phyloP scores from a whole-genome alignment of 2,329 filamentous ascomycete genomes.

The Lasiodiplodia theobromae region DNA sequence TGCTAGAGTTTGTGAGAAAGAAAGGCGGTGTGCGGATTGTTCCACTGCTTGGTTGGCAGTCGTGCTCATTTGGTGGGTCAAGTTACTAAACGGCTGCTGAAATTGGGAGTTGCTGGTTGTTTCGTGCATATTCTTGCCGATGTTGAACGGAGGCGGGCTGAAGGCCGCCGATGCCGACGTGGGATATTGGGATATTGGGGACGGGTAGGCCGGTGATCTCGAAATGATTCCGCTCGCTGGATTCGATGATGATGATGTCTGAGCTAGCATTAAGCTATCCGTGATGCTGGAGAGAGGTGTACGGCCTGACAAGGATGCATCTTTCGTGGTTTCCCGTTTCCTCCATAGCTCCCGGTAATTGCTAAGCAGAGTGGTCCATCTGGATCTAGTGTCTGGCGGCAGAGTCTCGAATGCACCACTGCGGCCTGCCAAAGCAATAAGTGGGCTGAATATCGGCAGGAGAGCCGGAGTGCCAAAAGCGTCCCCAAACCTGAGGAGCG shows the following conservation, averaged over 20 bases:
- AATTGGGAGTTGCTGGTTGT: neutral
- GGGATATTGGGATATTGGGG: conserved; percentile 25
- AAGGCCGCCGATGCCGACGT: conserved; percentile 12
- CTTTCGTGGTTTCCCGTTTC: conserved; percentile 2
- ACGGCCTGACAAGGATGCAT: neutral
- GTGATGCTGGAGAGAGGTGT: neutral
- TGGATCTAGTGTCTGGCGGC: conserved; percentile 5
- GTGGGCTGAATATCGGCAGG: conserved; percentile 37
- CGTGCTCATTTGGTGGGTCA: neutral
- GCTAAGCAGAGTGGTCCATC: conserved; percentile 23
- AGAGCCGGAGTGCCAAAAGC: conserved; percentile 38
- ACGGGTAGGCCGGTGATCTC: conserved; percentile 7
- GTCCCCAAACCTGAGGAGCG: conserved; percentile 38
- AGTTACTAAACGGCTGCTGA: conserved; percentile 1
- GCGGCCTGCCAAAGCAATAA: conserved; percentile 24
- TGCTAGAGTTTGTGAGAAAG: neutral
- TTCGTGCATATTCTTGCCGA: conserved; percentile 6
- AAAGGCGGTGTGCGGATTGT: neutral
- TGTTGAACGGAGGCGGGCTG: conserved; percentile 13
- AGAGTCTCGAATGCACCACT: conserved; percentile 27
- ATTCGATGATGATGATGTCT: neutral
- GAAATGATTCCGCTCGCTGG: conserved; percentile 9
- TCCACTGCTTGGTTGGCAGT: neutral
- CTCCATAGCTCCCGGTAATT: conserved; percentile 25
- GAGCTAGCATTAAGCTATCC: neutral